These are phyloP conservation scores for Cutaneotrichosporon cavernicola DNA, from an alignment of 1,284 basidiomycete genomes.

Conservation along the genomic window DNA sequence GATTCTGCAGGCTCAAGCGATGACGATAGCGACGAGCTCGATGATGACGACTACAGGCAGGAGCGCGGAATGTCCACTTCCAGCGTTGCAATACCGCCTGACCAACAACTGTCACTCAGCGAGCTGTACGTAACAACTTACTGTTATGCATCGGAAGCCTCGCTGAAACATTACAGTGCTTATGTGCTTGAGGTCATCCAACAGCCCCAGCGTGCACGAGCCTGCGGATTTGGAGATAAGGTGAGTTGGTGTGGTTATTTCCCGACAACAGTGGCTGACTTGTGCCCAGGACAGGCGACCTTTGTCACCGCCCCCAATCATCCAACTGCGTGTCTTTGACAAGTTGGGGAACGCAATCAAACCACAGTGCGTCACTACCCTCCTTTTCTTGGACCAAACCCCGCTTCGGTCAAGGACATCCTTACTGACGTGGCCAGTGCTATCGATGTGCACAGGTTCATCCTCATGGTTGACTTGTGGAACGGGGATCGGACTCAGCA, in stretches of 20 bases:
- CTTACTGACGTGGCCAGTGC: slow-evolving; percentile 8
- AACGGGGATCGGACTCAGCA: slow-evolving; percentile 73
- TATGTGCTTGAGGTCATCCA: slow-evolving; percentile 81
- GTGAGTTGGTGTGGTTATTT: slow-evolving; percentile 54
- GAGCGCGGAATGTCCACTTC: slow-evolving; percentile 1
- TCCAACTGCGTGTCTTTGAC: slow-evolving; percentile 46
- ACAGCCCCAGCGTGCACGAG: slow-evolving; percentile 80
- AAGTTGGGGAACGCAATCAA: slow-evolving; percentile 66
- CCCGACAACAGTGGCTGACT: neutral
- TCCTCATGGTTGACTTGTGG: slow-evolving; percentile 86
- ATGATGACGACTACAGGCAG: slow-evolving; percentile 18
- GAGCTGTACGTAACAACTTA: slow-evolving; percentile 8
- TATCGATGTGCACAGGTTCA: slow-evolving; percentile 78
- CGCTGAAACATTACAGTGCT: slow-evolving; percentile 56
- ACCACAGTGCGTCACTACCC: slow-evolving; percentile 64
- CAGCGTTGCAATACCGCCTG: neutral
- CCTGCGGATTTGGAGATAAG: slow-evolving; percentile 94
- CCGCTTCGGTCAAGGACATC: neutral
- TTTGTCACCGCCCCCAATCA: slow-evolving; percentile 79
- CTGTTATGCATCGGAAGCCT: neutral
- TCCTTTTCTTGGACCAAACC: neutral
- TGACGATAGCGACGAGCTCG: slow-evolving; percentile 22
- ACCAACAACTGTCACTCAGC: slow-evolving; percentile 8
- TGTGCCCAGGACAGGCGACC: slow-evolving; percentile 74
- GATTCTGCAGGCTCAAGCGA: slow-evolving; percentile 19